A percentile compares a stretch with the other conserved stretches of the same genome.
Conservation (phyloP, 192 early-diverging fungal genomes). For the Oehlia diaphana region DNA sequence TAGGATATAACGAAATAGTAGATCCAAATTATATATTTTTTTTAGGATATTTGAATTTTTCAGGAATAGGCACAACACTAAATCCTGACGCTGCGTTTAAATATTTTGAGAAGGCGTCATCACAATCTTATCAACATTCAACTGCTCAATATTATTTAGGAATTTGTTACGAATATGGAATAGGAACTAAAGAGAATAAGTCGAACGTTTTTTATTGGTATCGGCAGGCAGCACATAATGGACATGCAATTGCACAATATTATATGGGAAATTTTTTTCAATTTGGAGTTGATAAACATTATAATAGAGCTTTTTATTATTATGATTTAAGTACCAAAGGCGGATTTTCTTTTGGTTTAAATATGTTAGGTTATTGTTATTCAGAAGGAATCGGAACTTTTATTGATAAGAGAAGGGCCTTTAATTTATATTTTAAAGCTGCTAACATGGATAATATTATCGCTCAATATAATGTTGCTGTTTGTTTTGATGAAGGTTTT, state of each 20-base stretch:
- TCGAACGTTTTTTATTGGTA: no score
- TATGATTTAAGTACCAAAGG: constrained; percentile 56
- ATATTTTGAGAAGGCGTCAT: neutral
- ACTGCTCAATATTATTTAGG: neutral
- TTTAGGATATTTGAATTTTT: neutral
- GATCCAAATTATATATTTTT: neutral
- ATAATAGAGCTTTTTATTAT: constrained; percentile 62
- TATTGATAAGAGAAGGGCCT: constrained; percentile 48
- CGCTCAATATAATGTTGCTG: constrained; percentile 79
- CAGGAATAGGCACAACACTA: neutral
- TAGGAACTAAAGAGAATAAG: neutral
- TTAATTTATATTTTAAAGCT: constrained; percentile 45
- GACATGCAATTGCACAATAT: constrained; percentile 36
- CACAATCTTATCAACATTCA: neutral
- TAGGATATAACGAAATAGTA: neutral
- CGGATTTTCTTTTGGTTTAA: constrained; percentile 51
- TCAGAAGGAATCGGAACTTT: constrained; percentile 57
- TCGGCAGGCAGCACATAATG: neutral
- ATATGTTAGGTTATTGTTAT: constrained; percentile 61
- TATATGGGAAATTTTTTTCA: constrained; percentile 80
- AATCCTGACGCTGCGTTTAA: neutral
- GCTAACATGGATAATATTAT: constrained; percentile 69
- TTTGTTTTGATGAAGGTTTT: constrained; percentile 79
- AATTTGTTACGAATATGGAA: neutral
- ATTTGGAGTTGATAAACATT: constrained; percentile 67